Base-by-base conservation (phyloP, 306 rosid genomes). In the Begonia loranthoides region DNA sequence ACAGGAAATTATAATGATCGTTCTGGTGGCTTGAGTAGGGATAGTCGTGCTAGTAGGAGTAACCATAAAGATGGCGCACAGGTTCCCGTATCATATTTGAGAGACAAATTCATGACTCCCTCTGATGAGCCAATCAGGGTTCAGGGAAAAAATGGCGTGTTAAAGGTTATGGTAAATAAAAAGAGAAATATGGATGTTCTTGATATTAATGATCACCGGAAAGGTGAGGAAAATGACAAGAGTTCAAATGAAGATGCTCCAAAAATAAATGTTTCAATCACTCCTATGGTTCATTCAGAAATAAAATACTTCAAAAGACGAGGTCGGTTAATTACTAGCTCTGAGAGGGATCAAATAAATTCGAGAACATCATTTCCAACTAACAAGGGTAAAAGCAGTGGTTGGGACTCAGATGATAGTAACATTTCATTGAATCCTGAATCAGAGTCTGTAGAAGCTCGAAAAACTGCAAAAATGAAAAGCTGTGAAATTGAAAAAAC, bases 101-200 rank as follows among this genome's bases (percentile, higher is more conserved):
- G 76, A 71, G 86, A 77, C 44, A 82, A 78, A 72, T 74, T 82
- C 21, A 50, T 19, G 24, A 66, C 70, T 54, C 75, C 65, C 61
- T 60, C 88, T 2, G 86, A 80, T 41, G 83, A 78, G 58, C 63
- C 94, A 66, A 86, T 90, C 48, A 74, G 95, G 78, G 74, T 86
- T 69, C 99, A 90, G 77, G 99, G 99, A 39, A 82, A 80, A 68
- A 90, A 78, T 78, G 99, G 99, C 48, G 99, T 90, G 63, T 63
- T 90, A 63, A 90, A 82, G 82, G 99, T 86, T 46, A 76, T 80
- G 94, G 80, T 83, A 60, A 82, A 82, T 57, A 82, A 76, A 73
- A 84, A 73, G 52, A 77, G 70, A 61, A 74, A 55, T 72, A 52
- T 68, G 56, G 61, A 72, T 55, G 54, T 76, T 46, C 48, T 51